Percentiles rank a stretch among this genome's conserved stretches.
Evolutionary conservation across 768 basidiomycete species (phyloP).

Genomic region (Leccinum imitatum): DNA sequence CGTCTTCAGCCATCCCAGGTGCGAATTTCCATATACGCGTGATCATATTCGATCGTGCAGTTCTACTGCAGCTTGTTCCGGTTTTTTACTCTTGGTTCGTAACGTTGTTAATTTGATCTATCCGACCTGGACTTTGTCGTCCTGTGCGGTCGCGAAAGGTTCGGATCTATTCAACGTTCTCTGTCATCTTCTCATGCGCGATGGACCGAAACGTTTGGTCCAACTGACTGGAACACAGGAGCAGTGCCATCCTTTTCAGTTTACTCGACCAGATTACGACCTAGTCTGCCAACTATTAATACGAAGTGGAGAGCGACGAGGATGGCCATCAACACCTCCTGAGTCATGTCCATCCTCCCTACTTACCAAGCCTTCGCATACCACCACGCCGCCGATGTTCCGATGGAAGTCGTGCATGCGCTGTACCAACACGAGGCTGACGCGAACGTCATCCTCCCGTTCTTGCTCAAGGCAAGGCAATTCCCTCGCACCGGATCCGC

Average conservation of each 20-base stretch:
- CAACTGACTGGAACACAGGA: not conserved
- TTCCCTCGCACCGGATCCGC: not conserved
- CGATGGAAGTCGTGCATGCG: conserved; percentile 28
- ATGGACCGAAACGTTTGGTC: conserved; percentile 1
- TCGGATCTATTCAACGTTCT: not conserved
- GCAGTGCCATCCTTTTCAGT: not conserved
- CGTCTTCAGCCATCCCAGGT: not conserved
- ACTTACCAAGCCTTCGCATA: conserved; percentile 5
- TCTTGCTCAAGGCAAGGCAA: conserved; percentile 33
- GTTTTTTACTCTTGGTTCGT: not conserved
- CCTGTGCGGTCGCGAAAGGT: not conserved
- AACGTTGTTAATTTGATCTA: conserved; percentile 2
- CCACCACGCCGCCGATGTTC: conserved; percentile 18
- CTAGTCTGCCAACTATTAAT: not conserved
- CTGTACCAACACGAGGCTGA: conserved; percentile 30
- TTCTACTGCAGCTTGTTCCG: not conserved
- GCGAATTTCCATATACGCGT: not conserved
- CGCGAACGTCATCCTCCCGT: conserved; percentile 44
- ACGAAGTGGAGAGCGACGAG: not conserved
- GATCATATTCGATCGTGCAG: not conserved
- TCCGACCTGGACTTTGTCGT: not conserved
- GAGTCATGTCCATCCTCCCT: conserved; percentile 20
- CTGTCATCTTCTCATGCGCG: not conserved
- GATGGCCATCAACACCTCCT: not conserved
- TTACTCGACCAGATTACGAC: not conserved